These are phyloP conservation scores for Mycena metata DNA, from an alignment of 768 basidiomycete species.

Conservation along the genomic window DNA sequence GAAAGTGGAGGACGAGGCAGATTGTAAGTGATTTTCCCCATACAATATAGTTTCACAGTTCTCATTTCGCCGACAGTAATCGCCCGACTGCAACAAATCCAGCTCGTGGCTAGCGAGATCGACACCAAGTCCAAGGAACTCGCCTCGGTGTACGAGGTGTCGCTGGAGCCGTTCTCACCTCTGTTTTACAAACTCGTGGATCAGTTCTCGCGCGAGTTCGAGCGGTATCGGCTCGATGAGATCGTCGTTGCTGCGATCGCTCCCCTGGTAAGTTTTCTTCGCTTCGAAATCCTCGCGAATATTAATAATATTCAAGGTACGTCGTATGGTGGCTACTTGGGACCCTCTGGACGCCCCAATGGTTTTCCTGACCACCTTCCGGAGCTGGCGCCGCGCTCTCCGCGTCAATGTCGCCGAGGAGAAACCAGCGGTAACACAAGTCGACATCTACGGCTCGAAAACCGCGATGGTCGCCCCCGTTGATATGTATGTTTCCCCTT, in stretches of 20 bases:
- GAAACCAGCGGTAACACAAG: constrained; percentile 55
- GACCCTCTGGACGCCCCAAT: constrained; percentile 85
- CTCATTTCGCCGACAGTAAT: constrained; percentile 67
- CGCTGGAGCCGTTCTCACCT: constrained; percentile 80
- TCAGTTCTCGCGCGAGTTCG: constrained; percentile 81
- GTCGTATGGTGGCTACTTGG: constrained; percentile 83
- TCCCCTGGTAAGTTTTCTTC: constrained; percentile 67
- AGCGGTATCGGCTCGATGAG: constrained; percentile 86
- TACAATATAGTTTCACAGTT: constrained; percentile 7
- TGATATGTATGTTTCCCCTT: constrained; percentile 52
- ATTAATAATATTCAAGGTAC: constrained; percentile 57
- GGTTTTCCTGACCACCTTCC: constrained; percentile 73
- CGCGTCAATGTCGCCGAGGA: constrained; percentile 67
- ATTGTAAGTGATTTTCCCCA: constrained; percentile 61
- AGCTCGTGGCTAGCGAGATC: constrained; percentile 82
- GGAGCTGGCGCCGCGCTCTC: constrained; percentile 77
- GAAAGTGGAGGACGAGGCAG: constrained; percentile 81
- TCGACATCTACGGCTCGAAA: constrained; percentile 71
- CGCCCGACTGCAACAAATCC: constrained; percentile 80
- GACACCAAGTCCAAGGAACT: constrained; percentile 73
- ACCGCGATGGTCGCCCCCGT: constrained; percentile 47
- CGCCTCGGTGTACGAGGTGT: constrained; percentile 74
- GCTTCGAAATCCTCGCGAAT: neutral
- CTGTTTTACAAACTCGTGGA: constrained; percentile 79
- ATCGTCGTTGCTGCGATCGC: constrained; percentile 93